Base-by-base conservation (phyloP, 768 basidiomycete genomes). In the Naematelia encephala region DNA sequence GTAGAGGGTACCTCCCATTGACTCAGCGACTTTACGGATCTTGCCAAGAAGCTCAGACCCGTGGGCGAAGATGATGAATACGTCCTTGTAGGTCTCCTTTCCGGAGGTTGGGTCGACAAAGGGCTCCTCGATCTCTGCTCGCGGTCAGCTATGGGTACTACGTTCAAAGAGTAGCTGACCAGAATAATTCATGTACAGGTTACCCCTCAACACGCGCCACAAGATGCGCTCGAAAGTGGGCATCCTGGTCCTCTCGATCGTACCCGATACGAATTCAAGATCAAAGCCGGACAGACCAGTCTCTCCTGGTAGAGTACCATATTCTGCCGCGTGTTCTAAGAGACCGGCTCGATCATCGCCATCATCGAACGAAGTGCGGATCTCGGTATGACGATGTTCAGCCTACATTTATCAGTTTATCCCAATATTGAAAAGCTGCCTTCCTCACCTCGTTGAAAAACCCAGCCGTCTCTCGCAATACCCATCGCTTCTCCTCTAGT, bases 21-120 rank as follows among this genome's bases (percentile, higher is more conserved):
- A 94, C 79, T 97, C 94, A 25, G 93, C 89, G 54, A 99, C 89
- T 78, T 92, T 97, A 75, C 93, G 89, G 73, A 99, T 97, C 83
- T 98, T 99, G 63, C 90, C 84, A 26, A 99, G 85, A 21, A 98
- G 81, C 19, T 88, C 86, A 39, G 90, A 87, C 16, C 96, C 96
- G 67, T 99, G 93, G 0, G 96, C 96, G 69, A 99, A 99, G 74
- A 99, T 98, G 80, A 99, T 94, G 81, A 99, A 99, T 42, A 98
- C 96, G 69, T 97, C 92, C 84, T 98, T 99, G 80, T 89, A 85
- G 21, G 88, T 89, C 80, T 93, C 89, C 19, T 79, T 80, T 30
- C 87, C 88, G 0, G 89, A 89, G 21, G 81, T 82, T 13, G 92
- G 88, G 73, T 98, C 91, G 57, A 91, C 82, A 69, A 98, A 96